Evolutionary conservation across 441 rosid genomes (phyloP).

Genomic region (Aleurites moluccanus): DNA sequence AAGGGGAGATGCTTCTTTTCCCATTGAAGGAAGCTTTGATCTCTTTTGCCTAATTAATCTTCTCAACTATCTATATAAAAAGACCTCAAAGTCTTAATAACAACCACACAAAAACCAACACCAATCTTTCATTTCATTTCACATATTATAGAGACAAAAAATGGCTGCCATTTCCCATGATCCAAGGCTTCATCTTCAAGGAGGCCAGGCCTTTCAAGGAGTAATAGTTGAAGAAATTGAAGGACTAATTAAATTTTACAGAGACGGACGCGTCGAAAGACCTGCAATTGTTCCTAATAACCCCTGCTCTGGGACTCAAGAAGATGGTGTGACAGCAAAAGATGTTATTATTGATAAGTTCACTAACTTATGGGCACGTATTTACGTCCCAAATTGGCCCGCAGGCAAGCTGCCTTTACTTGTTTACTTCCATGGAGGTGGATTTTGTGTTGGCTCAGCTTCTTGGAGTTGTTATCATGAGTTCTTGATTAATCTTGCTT

Average conservation of each 20-base stretch:
- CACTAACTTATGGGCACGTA: conserved; percentile 49
- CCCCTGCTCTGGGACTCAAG: conserved; percentile 28
- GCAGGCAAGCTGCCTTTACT: conserved; percentile 44
- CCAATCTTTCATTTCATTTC: neutral
- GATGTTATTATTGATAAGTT: neutral
- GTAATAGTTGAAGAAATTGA: conserved; percentile 47
- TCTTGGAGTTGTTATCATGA: conserved; percentile 84
- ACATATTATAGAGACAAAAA: neutral
- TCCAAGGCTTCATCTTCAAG: conserved; percentile 45
- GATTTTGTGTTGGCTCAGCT: conserved; percentile 77
- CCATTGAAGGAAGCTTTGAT: neutral
- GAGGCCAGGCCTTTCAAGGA: conserved; percentile 25
- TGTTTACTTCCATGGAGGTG: conserved; percentile 88
- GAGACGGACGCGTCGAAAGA: conserved; percentile 72
- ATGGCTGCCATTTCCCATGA: conserved; percentile 56
- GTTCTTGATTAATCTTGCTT: conserved; percentile 54
- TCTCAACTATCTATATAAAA: conserved; percentile 41
- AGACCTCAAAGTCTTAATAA: neutral
- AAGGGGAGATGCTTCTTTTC: conserved; percentile 10
- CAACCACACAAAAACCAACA: neutral
- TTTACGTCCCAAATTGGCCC: conserved; percentile 56
- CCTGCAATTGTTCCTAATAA: conserved; percentile 3
- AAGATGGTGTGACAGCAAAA: conserved; percentile 35
- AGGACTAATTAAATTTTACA: conserved; percentile 62
- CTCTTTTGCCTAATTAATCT: conserved; percentile 21